Evolutionary conservation across 2,329 filamentous ascomycete species (phyloP).

Genomic region (Clonostachys chloroleuca): DNA sequence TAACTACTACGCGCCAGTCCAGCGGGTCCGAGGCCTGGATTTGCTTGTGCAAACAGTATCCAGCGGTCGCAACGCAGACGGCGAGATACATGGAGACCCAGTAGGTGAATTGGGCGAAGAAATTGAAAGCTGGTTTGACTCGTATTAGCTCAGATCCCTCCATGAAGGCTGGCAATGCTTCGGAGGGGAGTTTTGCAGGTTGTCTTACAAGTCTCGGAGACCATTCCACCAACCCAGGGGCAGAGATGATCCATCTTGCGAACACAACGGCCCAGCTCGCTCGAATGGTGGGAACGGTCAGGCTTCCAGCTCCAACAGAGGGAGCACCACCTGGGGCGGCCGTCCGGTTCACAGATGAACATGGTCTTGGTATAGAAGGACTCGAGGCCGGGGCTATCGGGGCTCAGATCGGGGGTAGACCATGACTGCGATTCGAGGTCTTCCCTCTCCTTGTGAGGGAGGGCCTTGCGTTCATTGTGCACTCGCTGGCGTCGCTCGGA

Average conservation of each 20-base stretch:
- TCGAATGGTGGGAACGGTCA: constrained; percentile 83
- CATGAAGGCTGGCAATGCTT: too few species aligned
- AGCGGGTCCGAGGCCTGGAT: constrained; percentile 27
- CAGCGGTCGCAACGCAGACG: constrained; percentile 58
- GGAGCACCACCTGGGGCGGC: constrained; percentile 82
- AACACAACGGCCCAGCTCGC: constrained; percentile 76
- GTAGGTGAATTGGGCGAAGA: constrained; percentile 81
- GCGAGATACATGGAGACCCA: constrained; percentile 68
- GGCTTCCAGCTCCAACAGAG: constrained; percentile 84
- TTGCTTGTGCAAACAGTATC: constrained; percentile 58
- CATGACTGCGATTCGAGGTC: constrained; percentile 19
- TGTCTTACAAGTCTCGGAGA: constrained; percentile 68
- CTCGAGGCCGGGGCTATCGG: constrained; percentile 67
- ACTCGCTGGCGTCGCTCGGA: constrained; percentile 29
- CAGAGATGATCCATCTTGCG: constrained; percentile 94
- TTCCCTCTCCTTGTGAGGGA: constrained; percentile 1
- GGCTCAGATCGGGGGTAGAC: constrained; percentile 35
- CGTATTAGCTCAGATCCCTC: neutral
- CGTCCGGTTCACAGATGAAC: constrained; percentile 79
- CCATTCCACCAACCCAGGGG: constrained; percentile 92
- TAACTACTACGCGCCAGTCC: constrained; percentile 62
- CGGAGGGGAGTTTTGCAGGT: neutral
- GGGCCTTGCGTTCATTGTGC: constrained; percentile 6
- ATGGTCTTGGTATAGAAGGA: constrained; percentile 77
- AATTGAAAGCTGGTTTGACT: constrained; percentile 65